These are phyloP conservation scores for Sugiyamaella xylanicola DNA, from an alignment of 1,139 yeast genomes.

Conservation along the genomic window DNA sequence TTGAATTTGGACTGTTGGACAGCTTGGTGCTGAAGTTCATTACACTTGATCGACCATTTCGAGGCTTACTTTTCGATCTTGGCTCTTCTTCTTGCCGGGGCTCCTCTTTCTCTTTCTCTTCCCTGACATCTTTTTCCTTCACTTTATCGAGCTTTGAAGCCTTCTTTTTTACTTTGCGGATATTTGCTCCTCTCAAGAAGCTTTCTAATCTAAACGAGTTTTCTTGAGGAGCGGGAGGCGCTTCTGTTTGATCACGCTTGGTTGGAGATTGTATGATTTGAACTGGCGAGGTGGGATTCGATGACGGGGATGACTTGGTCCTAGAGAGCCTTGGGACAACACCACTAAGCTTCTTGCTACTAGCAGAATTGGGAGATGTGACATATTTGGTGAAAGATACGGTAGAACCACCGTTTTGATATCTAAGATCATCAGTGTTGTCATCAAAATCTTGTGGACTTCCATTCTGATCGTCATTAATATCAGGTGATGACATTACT, in stretches of 20 bases:
- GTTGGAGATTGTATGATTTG: background rate
- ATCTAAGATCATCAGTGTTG: background rate
- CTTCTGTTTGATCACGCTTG: conserved; percentile 1
- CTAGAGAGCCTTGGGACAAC: conserved; percentile 14
- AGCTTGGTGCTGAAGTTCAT: conserved; percentile 13
- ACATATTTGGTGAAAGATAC: conserved; percentile 10
- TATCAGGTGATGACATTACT: background rate
- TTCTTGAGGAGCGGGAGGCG: conserved; percentile 27
- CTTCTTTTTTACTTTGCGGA: conserved; percentile 34
- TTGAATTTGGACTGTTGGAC: conserved; percentile 8
- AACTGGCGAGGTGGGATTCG: conserved; percentile 1
- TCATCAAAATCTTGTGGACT: background rate
- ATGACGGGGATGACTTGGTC: conserved; percentile 10
- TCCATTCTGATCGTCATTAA: background rate
- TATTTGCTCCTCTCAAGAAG: conserved; percentile 37
- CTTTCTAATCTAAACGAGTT: conserved; percentile 41
- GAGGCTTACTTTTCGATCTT: conserved; percentile 16
- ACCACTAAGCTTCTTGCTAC: conserved; percentile 9
- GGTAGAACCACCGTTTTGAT: conserved; percentile 1
- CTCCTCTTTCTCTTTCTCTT: conserved; percentile 16
- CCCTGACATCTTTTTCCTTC: conserved; percentile 17
- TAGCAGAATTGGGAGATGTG: background rate
- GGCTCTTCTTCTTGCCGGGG: conserved; percentile 19
- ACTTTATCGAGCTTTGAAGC: conserved; percentile 25
- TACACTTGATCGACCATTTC: conserved; percentile 19